A percentile compares a stretch with the other conserved stretches of the same genome.
Conservation (phyloP, 1,284 basidiomycete species). For the Bjerkandera adusta region DNA sequence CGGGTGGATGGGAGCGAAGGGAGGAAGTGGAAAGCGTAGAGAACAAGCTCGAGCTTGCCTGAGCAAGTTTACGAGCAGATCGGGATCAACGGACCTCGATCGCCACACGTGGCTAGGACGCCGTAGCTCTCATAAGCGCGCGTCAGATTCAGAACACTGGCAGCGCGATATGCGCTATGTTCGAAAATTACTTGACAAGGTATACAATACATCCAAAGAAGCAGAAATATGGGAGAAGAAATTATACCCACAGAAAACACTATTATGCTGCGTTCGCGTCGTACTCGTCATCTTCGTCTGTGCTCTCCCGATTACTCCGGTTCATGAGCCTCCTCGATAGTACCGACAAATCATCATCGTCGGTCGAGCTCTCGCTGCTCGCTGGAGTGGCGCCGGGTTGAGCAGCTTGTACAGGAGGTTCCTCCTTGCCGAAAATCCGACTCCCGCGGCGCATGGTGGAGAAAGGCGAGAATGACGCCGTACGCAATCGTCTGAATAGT, state of each 20-base stretch:
- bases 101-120: slow-evolving; percentile 1
- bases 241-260: too few relatives aligned
- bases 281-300: slow-evolving; percentile 9
- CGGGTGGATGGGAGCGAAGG: not conserved
- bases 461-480: slow-evolving; percentile 48
- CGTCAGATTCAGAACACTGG: too few relatives aligned
- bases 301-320: slow-evolving; percentile 18
- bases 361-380: slow-evolving; percentile 70
- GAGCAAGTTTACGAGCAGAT: too few relatives aligned
- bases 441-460: slow-evolving; percentile 33
- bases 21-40: not conserved
- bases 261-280: slow-evolving; percentile 11
- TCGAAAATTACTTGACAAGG: too few relatives aligned
- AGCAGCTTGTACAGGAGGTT: slow-evolving; percentile 33
- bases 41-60: not conserved
- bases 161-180: too few relatives aligned
- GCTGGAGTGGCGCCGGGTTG: slow-evolving; percentile 34
- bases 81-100: slow-evolving; percentile 1
- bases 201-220: too few relatives aligned
- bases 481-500: slow-evolving; percentile 47
- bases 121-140: too few relatives aligned
- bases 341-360: slow-evolving; percentile 45
- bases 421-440: slow-evolving; percentile 21
- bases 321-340: slow-evolving; percentile 26
- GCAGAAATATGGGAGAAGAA: too few relatives aligned